These are phyloP conservation scores for Chloromonas sp. DNA, from an alignment of 163 green algal genomes.

Conservation along the genomic window DNA sequence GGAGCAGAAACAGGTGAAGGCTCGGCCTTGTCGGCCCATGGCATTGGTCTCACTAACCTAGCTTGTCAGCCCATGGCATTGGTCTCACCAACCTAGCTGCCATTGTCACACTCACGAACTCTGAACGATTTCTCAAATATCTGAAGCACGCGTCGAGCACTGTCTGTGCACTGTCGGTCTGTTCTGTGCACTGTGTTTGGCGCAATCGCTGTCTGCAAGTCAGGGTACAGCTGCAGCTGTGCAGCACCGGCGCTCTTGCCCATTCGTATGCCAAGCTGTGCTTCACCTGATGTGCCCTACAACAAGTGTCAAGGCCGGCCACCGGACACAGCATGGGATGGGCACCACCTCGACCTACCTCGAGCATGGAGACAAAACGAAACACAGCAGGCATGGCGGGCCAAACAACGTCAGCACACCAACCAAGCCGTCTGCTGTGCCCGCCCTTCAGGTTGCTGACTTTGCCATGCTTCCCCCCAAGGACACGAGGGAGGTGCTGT, in stretches of 20 bases:
- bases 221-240: too few species aligned
- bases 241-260: too few species aligned
- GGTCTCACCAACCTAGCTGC: neutral
- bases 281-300: too few species aligned
- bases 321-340: too few species aligned
- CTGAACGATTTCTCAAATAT: neutral
- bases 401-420: too few species aligned
- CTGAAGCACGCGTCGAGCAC: neutral
- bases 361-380: too few species aligned
- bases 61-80: neutral
- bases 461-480: constrained; percentile 67
- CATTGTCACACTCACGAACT: neutral
- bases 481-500: constrained; percentile 73
- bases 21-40: neutral
- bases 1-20: constrained; percentile 76
- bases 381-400: too few species aligned
- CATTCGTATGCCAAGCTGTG: too few species aligned
- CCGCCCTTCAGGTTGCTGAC: constrained; percentile 45
- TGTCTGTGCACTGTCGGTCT: neutral
- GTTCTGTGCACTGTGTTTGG: neutral
- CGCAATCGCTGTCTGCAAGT: neutral
- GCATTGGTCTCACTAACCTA: neutral
- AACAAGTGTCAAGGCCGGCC: too few species aligned
- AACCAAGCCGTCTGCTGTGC: too few species aligned
- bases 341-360: too few species aligned